Evolutionary conservation across 73 alveolate species (phyloP).

Genomic region (Tetrahymena thermophila): DNA sequence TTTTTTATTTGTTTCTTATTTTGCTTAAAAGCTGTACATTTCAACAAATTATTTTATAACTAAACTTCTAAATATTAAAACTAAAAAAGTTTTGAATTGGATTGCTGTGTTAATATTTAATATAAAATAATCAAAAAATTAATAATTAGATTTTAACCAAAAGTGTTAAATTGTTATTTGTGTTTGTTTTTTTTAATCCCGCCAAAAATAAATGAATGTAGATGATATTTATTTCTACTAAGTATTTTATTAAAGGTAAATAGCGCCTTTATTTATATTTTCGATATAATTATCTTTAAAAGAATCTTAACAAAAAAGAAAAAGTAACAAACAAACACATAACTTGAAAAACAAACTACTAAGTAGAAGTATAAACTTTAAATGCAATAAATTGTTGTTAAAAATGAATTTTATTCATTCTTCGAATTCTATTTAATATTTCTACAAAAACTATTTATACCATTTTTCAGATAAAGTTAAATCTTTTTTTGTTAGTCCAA

Average conservation of each 20-base stretch:
- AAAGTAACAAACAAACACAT: background rate
- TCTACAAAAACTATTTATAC: background rate
- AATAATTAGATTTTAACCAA: background rate
- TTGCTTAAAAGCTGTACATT: background rate
- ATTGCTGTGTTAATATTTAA: background rate
- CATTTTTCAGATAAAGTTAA: background rate
- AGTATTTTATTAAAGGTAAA: background rate
- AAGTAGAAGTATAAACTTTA: background rate
- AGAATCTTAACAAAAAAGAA: background rate
- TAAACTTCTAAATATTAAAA: background rate
- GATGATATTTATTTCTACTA: background rate
- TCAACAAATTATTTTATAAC: background rate
- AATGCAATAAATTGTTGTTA: background rate
- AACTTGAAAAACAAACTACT: background rate
- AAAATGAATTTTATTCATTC: background rate
- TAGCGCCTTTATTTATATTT: background rate
- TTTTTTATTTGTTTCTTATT: background rate
- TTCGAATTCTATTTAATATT: background rate
- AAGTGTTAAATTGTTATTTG: background rate
- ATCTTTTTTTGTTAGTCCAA: background rate
- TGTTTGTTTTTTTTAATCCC: background rate
- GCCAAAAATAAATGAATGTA: background rate
- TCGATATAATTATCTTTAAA: background rate
- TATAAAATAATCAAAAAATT: background rate
- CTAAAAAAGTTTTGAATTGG: background rate